These are phyloP conservation scores for Mycena alexandri DNA, from an alignment of 768 basidiomycete genomes.

Conservation along the genomic window DNA sequence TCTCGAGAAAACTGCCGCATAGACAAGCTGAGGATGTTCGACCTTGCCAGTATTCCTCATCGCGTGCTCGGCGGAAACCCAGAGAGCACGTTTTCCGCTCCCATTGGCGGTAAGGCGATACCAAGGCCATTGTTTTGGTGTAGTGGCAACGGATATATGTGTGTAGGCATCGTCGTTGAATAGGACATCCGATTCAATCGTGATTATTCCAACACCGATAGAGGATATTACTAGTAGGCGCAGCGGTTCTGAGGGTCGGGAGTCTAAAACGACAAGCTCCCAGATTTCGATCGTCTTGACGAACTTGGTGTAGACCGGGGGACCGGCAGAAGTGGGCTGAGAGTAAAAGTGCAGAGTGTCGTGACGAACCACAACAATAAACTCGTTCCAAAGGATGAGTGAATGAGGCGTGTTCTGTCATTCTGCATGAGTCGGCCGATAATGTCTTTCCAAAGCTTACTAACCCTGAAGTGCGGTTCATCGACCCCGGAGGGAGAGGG, in stretches of 20 bases:
- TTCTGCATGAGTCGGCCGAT: not conserved
- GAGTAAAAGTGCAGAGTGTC: conserved; percentile 5
- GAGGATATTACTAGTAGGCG: conserved; percentile 1
- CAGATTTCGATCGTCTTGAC: not conserved
- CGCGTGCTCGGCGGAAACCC: not conserved
- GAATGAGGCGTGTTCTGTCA: no score
- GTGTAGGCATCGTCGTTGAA: not conserved
- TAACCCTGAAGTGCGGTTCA: conserved; percentile 9
- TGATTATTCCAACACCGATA: not conserved
- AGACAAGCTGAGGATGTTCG: not conserved
- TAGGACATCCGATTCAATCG: not conserved
- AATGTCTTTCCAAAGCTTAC: not conserved
- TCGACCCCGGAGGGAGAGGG: conserved; percentile 11
- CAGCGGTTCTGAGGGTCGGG: not conserved
- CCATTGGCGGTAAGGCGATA: conserved; percentile 4
- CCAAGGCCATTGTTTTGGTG: not conserved
- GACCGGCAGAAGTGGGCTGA: not conserved
- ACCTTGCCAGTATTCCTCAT: no score
- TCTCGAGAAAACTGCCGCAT: not conserved
- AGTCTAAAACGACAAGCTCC: conserved; percentile 4
- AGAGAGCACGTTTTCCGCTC: not conserved
- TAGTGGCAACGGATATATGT: not conserved
- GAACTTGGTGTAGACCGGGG: not conserved
- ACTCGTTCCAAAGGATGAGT: no score
- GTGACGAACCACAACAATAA: no score